Percentiles rank a stretch among this genome's conserved stretches.
phyloP scores from a whole-genome alignment of 306 rosid species.

The Pterocarpus santalinus region DNA sequence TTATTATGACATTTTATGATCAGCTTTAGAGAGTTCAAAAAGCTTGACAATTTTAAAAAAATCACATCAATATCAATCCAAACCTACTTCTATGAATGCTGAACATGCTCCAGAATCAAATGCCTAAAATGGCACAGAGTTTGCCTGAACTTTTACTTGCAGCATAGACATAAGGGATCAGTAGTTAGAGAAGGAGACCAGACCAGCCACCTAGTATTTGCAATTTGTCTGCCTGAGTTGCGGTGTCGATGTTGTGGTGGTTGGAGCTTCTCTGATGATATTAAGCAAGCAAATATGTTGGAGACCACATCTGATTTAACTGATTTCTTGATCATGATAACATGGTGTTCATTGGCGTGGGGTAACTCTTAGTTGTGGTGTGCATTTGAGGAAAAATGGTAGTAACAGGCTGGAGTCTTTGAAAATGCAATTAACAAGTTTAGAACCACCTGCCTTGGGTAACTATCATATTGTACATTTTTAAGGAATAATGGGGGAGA shows the following conservation, averaged over 20 bases:
- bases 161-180: slow-evolving; percentile 35
- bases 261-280: slow-evolving; percentile 29
- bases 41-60: too few species aligned
- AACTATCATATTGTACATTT: neutral
- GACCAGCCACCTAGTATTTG: neutral
- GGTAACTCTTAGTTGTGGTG: too few species aligned
- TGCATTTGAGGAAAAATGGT: too few species aligned
- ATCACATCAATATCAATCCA: too few species aligned
- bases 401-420: neutral
- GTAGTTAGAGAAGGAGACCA: neutral
- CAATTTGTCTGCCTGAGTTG: slow-evolving; percentile 48
- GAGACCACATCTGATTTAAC: neutral
- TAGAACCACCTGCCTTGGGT: neutral
- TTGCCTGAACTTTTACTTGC: slow-evolving; percentile 24
- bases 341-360: neutral
- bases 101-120: slow-evolving; percentile 40
- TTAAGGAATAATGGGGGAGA: neutral
- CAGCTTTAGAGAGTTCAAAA: too few species aligned
- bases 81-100: too few species aligned
- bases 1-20: too few species aligned
- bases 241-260: slow-evolving; percentile 22
- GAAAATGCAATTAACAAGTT: neutral
- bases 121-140: slow-evolving; percentile 27
- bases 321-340: neutral
- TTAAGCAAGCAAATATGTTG: neutral